Percentiles rank a stretch among this genome's conserved stretches.
Conservation (phyloP, 345 rosid species). For the Noccaea caerulescens region DNA sequence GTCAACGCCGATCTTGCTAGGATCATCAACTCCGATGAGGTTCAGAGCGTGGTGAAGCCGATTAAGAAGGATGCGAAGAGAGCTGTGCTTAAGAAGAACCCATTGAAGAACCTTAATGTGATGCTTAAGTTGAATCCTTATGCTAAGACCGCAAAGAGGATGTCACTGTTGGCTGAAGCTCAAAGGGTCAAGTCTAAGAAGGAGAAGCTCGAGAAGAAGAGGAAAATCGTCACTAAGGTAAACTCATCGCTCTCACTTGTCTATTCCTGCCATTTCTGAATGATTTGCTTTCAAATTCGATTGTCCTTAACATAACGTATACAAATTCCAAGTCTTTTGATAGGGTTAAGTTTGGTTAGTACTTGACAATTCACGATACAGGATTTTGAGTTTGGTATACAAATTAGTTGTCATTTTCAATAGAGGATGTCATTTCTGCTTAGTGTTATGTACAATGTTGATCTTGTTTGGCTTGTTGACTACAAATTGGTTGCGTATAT, state of each 20-base stretch:
- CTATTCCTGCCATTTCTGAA: not conserved
- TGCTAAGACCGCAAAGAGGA: conserved; percentile 95
- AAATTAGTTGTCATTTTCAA: not conserved
- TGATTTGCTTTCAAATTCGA: not conserved
- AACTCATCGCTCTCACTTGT: not conserved
- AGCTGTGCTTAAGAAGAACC: conserved; percentile 89
- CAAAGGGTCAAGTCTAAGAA: conserved; percentile 91
- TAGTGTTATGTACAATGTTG: not conserved
- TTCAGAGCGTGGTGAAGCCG: conserved; percentile 89
- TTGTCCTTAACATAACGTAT: not conserved
- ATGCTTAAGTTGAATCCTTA: conserved; percentile 91
- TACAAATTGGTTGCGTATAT: not conserved
- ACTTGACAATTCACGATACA: not conserved
- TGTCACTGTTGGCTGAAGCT: conserved; percentile 90
- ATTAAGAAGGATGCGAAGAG: conserved; percentile 72
- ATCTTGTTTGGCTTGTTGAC: not conserved
- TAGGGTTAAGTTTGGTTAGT: not conserved
- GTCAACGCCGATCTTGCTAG: conserved; percentile 92
- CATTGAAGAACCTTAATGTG: conserved; percentile 79
- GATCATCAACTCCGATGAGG: conserved; percentile 95
- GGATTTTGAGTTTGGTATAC: not conserved
- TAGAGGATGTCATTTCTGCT: not conserved
- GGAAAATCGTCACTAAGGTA: conserved; percentile 78
- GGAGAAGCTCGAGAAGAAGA: conserved; percentile 95
- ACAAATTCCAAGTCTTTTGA: not conserved